Conservation (phyloP, 1,139 yeast species). For the Lodderomyces theae region DNA sequence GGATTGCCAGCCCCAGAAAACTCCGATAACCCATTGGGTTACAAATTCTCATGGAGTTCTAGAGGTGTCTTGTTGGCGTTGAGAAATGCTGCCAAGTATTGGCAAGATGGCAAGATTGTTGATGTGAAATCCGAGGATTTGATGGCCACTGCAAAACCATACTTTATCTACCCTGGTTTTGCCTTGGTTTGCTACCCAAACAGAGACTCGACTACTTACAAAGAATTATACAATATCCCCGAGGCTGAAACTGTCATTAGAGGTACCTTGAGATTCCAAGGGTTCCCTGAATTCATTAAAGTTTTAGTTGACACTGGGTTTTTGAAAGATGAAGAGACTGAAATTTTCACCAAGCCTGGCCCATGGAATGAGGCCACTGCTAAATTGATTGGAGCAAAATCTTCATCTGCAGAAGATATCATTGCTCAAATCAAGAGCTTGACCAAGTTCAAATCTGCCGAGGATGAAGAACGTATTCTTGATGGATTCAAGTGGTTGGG, state of each 20-base stretch:
- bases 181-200: slow-evolving; percentile 96
- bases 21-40: slow-evolving; percentile 96
- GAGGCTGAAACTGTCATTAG: slow-evolving; percentile 96
- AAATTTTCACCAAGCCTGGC: slow-evolving; percentile 51
- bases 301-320: slow-evolving; percentile 92
- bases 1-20: slow-evolving; percentile 98
- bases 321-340: slow-evolving; percentile 71
- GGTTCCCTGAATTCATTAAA: slow-evolving; percentile 97
- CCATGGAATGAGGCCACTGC: slow-evolving; percentile 92
- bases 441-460: slow-evolving; percentile 77
- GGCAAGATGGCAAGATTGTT: slow-evolving; percentile 79
- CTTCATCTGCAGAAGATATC: slow-evolving; percentile 69
- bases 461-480: slow-evolving; percentile 81
- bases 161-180: slow-evolving; percentile 92
- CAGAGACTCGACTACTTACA: slow-evolving; percentile 94
- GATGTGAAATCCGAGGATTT: slow-evolving; percentile 83
- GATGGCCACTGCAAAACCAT: slow-evolving; percentile 94
- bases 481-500: slow-evolving; percentile 95
- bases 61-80: slow-evolving; percentile 95
- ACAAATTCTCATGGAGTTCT: slow-evolving; percentile 98
- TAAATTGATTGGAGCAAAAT: slow-evolving; percentile 68
- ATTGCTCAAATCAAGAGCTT: slow-evolving; percentile 70
- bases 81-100: slow-evolving; percentile 89
- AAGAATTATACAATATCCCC: slow-evolving; percentile 88
- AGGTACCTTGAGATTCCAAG: slow-evolving; percentile 97